Evolutionary conservation across 1,139 yeast species (phyloP).

Genomic region (Blastobotrys ciferrii): DNA sequence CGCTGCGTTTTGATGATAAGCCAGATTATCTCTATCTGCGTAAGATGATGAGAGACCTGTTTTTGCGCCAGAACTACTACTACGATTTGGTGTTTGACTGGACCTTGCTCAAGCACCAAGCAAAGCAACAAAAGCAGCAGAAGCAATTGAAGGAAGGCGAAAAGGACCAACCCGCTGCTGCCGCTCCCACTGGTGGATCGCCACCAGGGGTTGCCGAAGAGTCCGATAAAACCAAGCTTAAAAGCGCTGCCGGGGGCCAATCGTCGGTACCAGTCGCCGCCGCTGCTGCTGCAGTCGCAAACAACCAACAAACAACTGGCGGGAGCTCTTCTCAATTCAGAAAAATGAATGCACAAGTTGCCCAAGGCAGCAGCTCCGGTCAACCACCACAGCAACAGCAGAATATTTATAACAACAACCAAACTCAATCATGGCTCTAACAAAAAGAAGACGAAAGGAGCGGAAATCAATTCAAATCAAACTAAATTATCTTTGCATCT

Average conservation of each 20-base stretch:
- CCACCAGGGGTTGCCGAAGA: constrained; percentile 7
- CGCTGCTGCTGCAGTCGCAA: constrained; percentile 25
- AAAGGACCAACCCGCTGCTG: constrained; percentile 11
- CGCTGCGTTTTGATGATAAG: constrained; percentile 90
- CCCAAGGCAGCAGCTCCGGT: constrained; percentile 15
- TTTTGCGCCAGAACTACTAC: constrained; percentile 82
- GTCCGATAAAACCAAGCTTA: constrained; percentile 4
- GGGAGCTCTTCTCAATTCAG: constrained; percentile 11
- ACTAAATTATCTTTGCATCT: constrained; percentile 6
- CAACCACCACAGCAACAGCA: constrained; percentile 31
- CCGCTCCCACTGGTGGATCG: background rate
- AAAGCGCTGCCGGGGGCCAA: constrained; percentile 1
- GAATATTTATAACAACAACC: constrained; percentile 23
- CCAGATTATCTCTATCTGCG: constrained; percentile 93
- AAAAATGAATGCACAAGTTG: constrained; percentile 2
- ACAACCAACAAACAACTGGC: constrained; percentile 18
- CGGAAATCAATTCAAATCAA: background rate
- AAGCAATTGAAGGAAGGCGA: constrained; percentile 9
- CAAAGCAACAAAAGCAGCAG: constrained; percentile 43
- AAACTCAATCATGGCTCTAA: constrained; percentile 18
- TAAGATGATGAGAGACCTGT: constrained; percentile 84
- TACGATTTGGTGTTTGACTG: constrained; percentile 96
- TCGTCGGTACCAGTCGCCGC: constrained; percentile 21
- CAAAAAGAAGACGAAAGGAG: background rate
- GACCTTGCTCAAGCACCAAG: constrained; percentile 84